Evolutionary conservation across 768 basidiomycete genomes (phyloP).

Genomic region (Panus rudis): DNA sequence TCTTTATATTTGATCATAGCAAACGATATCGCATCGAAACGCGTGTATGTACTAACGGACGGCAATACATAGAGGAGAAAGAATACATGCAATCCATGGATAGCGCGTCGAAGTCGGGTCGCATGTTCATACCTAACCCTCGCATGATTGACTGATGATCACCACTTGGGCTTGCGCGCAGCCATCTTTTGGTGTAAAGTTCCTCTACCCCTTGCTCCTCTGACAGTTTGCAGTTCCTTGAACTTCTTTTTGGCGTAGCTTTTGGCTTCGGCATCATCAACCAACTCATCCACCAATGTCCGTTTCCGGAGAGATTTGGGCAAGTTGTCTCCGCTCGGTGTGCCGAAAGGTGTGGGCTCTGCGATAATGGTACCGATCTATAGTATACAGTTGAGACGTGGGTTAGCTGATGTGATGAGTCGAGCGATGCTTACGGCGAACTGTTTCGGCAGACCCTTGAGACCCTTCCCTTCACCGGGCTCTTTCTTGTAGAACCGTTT

Average conservation of each 20-base stretch:
- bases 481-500: conserved; percentile 89
- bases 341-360: conserved; percentile 65
- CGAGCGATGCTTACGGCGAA: conserved; percentile 63
- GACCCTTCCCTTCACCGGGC: conserved; percentile 76
- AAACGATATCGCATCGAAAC: too few relatives aligned
- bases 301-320: conserved; percentile 65
- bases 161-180: conserved; percentile 65
- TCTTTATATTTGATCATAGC: too few relatives aligned
- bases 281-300: conserved; percentile 81
- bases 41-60: too few relatives aligned
- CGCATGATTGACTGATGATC: too few relatives aligned
- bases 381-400: conserved; percentile 5
- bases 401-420: background rate
- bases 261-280: conserved; percentile 81
- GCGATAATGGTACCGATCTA: conserved; percentile 79
- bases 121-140: too few relatives aligned
- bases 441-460: conserved; percentile 80
- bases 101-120: too few relatives aligned
- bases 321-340: conserved; percentile 63
- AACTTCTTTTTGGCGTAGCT: conserved; percentile 92
- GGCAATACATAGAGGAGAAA: too few relatives aligned
- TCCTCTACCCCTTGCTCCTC: conserved; percentile 62
- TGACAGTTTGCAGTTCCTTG: conserved; percentile 61
- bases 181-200: conserved; percentile 63
- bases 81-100: too few relatives aligned